Evolutionary conservation across 2,329 filamentous ascomycete genomes (phyloP).

Genomic region (Xylaria sp.): DNA sequence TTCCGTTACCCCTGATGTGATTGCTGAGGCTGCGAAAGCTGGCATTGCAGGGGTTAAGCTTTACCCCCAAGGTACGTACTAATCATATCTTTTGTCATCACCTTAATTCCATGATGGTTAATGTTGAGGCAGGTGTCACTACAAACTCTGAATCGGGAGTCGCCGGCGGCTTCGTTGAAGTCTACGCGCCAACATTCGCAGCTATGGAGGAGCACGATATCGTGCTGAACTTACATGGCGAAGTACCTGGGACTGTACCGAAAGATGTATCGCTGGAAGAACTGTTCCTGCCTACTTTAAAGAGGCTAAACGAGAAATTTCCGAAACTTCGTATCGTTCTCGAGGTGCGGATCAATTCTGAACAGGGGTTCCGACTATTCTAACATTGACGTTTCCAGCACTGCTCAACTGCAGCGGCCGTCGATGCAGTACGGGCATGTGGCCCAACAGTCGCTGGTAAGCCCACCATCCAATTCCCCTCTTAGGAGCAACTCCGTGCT

Average conservation of each 20-base stretch:
- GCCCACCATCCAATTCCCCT: conserved; percentile 12
- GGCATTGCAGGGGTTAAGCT: conserved; percentile 80
- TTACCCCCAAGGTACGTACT: conserved; percentile 64
- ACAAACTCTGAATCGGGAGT: conserved; percentile 78
- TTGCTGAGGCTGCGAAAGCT: conserved; percentile 76
- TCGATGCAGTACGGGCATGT: conserved; percentile 80
- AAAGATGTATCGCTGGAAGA: conserved; percentile 60
- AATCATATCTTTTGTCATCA: conserved; percentile 42
- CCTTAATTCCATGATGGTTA: conserved; percentile 44
- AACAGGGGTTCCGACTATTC: neutral
- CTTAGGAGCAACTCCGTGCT: neutral
- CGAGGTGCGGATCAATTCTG: conserved; percentile 1
- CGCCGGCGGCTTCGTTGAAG: conserved; percentile 66
- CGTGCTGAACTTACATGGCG: conserved; percentile 93
- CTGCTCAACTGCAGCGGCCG: conserved; percentile 84
- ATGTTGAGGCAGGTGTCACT: conserved; percentile 62
- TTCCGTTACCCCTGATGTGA: conserved; percentile 73
- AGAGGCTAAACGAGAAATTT: conserved; percentile 77
- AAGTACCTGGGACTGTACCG: conserved; percentile 68
- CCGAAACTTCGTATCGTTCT: conserved; percentile 73
- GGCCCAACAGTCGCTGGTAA: conserved; percentile 77
- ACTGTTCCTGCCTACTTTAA: conserved; percentile 82
- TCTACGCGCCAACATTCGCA: conserved; percentile 83
- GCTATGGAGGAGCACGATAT: conserved; percentile 88
- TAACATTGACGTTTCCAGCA: conserved; percentile 70